Conservation (phyloP, 495 filamentous ascomycete species). For the Xylaria nigripes region DNA sequence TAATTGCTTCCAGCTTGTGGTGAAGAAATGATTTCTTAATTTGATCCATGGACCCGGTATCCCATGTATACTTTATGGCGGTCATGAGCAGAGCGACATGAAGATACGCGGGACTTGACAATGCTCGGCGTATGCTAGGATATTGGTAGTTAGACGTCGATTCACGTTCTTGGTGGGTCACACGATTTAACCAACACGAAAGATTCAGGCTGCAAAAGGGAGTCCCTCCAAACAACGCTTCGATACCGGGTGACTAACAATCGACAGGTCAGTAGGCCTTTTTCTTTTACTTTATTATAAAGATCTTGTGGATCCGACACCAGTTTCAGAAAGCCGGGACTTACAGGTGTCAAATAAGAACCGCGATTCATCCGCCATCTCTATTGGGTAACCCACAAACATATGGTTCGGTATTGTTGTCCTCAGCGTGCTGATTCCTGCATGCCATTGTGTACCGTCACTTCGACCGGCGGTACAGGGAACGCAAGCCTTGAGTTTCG, state of each 20-base stretch:
- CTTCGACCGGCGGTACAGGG: background rate
- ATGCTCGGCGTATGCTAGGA: conserved; percentile 7
- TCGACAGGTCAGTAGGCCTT: background rate
- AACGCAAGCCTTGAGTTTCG: conserved; percentile 2
- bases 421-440: conserved; percentile 8
- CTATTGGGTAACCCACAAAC: conserved; percentile 11
- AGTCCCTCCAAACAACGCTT: conserved; percentile 9
- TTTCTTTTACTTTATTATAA: background rate
- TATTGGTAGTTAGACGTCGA: background rate
- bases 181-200: conserved; percentile 1
- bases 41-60: conserved; percentile 10
- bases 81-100: conserved; percentile 15
- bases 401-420: conserved; percentile 12
- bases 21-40: conserved; percentile 17
- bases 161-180: background rate
- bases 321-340: background rate
- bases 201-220: conserved; percentile 7
- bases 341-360: conserved; percentile 13
- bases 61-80: conserved; percentile 17
- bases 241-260: conserved; percentile 8
- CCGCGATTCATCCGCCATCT: conserved; percentile 13
- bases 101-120: conserved; percentile 13
- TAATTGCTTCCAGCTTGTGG: conserved; percentile 23
- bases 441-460: conserved; percentile 6
- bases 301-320: background rate